phyloP scores from a whole-genome alignment of 345 rosid species.

The Jatropha curcas region DNA sequence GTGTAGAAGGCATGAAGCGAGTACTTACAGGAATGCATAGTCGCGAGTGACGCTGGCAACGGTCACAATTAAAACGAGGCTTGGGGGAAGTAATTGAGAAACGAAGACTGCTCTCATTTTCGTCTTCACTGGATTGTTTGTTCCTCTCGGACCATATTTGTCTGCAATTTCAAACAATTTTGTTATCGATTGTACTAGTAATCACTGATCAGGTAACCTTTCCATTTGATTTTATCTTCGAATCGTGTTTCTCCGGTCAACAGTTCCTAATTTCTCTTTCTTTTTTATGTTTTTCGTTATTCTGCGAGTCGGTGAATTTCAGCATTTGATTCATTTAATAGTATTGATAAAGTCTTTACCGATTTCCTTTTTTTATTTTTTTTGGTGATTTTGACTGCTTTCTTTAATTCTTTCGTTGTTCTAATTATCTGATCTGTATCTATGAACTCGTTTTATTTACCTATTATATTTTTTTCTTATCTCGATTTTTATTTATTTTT shows the following conservation, averaged over 20 bases:
- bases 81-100: slow-evolving; percentile 27
- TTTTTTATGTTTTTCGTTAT: neutral
- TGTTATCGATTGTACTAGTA: neutral
- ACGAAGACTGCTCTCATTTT: slow-evolving; percentile 24
- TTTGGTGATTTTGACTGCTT: neutral
- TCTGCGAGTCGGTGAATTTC: neutral
- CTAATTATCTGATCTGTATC: neutral
- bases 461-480: neutral
- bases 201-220: neutral
- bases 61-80: slow-evolving; percentile 34
- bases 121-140: neutral
- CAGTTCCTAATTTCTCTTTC: neutral
- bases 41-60: slow-evolving; percentile 18
- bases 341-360: neutral
- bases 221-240: neutral
- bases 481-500: neutral
- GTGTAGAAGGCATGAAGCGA: slow-evolving; percentile 16
- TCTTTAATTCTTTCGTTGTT: neutral
- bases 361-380: neutral
- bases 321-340: neutral
- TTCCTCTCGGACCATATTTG: neutral
- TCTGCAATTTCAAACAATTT: neutral
- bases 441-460: neutral
- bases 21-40: neutral
- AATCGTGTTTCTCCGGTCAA: neutral